These are phyloP conservation scores for Kodamaea restingae DNA, from an alignment of 805 yeast genomes.

Conservation along the genomic window DNA sequence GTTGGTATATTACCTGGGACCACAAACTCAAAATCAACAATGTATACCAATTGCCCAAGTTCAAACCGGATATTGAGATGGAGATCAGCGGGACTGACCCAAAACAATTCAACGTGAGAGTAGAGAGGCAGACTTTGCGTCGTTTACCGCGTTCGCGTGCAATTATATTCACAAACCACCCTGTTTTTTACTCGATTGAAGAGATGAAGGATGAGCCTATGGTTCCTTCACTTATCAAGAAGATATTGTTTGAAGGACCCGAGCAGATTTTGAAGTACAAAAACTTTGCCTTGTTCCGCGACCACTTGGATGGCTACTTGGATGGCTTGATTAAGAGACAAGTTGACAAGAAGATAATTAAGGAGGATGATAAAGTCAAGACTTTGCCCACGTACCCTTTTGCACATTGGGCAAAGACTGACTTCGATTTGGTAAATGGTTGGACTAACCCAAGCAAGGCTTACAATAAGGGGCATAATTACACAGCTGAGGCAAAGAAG, in stretches of 20 bases:
- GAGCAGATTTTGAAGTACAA: constrained; percentile 62
- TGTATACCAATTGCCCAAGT: constrained; percentile 52
- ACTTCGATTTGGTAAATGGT: constrained; percentile 37
- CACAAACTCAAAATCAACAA: constrained; percentile 54
- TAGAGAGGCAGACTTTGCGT: constrained; percentile 69
- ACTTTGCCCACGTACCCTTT: constrained; percentile 62
- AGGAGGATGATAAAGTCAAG: constrained; percentile 51
- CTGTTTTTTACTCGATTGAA: constrained; percentile 71
- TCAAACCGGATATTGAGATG: constrained; percentile 29
- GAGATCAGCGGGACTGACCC: constrained; percentile 38
- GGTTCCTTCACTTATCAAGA: constrained; percentile 69
- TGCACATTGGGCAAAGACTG: constrained; percentile 50
- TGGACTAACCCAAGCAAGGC: constrained; percentile 35
- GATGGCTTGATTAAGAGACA: constrained; percentile 57
- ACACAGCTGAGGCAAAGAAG: constrained; percentile 18
- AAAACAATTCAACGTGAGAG: constrained; percentile 59
- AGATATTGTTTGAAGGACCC: constrained; percentile 63
- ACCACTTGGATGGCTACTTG: constrained; percentile 55
- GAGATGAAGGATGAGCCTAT: constrained; percentile 77
- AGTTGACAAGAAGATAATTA: constrained; percentile 50
- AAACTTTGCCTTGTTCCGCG: constrained; percentile 54
- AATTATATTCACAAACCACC: constrained; percentile 71
- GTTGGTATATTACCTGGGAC: constrained; percentile 76
- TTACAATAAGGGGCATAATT: constrained; percentile 20
- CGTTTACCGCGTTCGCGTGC: constrained; percentile 63